Evolutionary conservation across 2,329 filamentous ascomycete species (phyloP).

Genomic region (Xylaria sp.): DNA sequence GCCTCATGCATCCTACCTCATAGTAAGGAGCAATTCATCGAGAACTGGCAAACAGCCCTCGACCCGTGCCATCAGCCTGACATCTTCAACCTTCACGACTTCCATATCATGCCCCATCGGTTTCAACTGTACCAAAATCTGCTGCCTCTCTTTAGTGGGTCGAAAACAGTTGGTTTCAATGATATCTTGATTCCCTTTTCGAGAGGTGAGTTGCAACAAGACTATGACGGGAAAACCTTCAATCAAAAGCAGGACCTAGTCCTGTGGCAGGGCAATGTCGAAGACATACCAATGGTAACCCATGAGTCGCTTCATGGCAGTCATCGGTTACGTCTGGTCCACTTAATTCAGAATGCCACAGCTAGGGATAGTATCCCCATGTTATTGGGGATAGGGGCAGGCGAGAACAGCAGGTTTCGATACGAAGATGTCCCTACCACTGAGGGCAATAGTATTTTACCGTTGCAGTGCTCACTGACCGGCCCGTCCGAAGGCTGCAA

Average conservation of each 20-base stretch:
- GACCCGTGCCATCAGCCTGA: constrained; percentile 83
- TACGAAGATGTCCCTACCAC: constrained; percentile 65
- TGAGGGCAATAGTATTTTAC: constrained; percentile 63
- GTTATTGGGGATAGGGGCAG: constrained; percentile 60
- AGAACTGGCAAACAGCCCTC: constrained; percentile 71
- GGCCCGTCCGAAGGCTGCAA: constrained; percentile 66
- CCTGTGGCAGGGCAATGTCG: constrained; percentile 79
- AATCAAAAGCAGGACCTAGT: constrained; percentile 70
- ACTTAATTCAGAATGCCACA: constrained; percentile 71
- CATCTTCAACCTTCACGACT: constrained; percentile 76
- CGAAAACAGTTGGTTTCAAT: constrained; percentile 75
- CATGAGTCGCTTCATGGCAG: constrained; percentile 70
- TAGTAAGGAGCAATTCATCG: constrained; percentile 72
- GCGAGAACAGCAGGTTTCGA: constrained; percentile 55
- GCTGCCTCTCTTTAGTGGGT: constrained; percentile 79
- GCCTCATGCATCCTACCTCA: constrained; percentile 70
- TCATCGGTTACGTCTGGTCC: constrained; percentile 76
- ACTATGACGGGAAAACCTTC: constrained; percentile 61
- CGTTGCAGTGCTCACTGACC: constrained; percentile 68
- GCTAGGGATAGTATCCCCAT: constrained; percentile 60
- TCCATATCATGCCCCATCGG: constrained; percentile 73
- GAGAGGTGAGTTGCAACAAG: constrained; percentile 59
- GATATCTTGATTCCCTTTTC: constrained; percentile 79
- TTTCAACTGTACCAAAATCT: constrained; percentile 71
- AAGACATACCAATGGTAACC: constrained; percentile 60